These are phyloP conservation scores for Scutellaria minor DNA, from an alignment of 257 asterid species.

Conservation along the genomic window DNA sequence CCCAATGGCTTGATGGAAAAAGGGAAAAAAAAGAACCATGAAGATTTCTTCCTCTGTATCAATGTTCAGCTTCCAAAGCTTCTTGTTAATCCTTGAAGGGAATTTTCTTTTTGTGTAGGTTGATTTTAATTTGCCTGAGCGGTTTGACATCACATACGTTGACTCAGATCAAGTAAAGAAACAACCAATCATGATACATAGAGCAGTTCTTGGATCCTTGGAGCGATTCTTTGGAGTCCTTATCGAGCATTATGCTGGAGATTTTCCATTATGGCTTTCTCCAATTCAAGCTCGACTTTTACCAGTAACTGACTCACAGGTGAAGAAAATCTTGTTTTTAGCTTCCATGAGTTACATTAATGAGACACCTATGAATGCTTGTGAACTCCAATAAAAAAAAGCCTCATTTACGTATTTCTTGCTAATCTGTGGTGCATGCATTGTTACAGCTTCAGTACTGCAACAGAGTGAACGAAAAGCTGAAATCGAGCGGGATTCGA, in stretches of 20 bases:
- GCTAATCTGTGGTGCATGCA: slow-evolving; percentile 29
- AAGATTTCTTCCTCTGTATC: background rate
- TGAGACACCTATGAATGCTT: background rate
- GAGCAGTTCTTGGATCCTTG: slow-evolving; percentile 95
- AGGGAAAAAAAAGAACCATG: background rate
- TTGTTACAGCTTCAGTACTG: slow-evolving; percentile 77
- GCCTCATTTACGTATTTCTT: background rate
- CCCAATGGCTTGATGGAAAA: background rate
- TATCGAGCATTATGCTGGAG: slow-evolving; percentile 92
- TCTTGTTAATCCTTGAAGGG: background rate
- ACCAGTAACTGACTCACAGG: slow-evolving; percentile 93
- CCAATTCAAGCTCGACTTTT: slow-evolving; percentile 83
- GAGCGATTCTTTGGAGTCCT: slow-evolving; percentile 96
- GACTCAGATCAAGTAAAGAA: slow-evolving; percentile 83
- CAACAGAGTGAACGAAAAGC: slow-evolving; percentile 56
- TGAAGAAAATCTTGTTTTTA: slow-evolving; percentile 27
- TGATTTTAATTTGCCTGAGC: slow-evolving; percentile 90
- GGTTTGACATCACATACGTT: slow-evolving; percentile 80
- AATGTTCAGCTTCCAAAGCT: slow-evolving; percentile 1
- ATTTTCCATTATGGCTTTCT: slow-evolving; percentile 95
- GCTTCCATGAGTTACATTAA: background rate
- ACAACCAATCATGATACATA: slow-evolving; percentile 91
- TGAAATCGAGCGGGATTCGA: slow-evolving; percentile 72
- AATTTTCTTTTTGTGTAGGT: slow-evolving; percentile 47
- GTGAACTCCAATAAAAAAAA: background rate